phyloP scores from a whole-genome alignment of 2,329 filamentous ascomycete genomes.

The Knoxdaviesia capensis region DNA sequence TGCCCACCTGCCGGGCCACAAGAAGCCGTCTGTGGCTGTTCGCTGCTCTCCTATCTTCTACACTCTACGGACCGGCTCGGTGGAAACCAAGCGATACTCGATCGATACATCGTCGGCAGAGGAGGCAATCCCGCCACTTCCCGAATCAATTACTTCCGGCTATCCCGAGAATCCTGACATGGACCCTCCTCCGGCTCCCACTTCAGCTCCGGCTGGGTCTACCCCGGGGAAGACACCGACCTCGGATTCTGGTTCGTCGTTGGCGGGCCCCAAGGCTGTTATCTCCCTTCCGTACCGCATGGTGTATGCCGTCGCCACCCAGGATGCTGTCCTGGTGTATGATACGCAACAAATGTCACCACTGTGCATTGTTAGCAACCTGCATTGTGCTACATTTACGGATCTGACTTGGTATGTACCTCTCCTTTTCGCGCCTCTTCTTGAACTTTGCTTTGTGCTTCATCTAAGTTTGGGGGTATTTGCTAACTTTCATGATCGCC shows the following conservation, averaged over 20 bases:
- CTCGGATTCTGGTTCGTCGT: constrained; percentile 25
- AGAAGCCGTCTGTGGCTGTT: constrained; percentile 92
- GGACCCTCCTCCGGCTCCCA: constrained; percentile 59
- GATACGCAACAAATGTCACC: constrained; percentile 94
- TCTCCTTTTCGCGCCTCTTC: background rate
- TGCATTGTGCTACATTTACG: constrained; percentile 94
- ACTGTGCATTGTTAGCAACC: constrained; percentile 83
- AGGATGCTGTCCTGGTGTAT: constrained; percentile 86
- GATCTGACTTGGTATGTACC: constrained; percentile 71
- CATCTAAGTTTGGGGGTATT: background rate
- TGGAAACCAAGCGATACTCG: constrained; percentile 69
- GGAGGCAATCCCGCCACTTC: constrained; percentile 63
- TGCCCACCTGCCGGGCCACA: constrained; percentile 86
- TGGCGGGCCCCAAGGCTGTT: constrained; percentile 43
- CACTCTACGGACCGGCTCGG: constrained; percentile 47
- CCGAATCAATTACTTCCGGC: constrained; percentile 28
- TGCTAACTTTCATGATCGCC: background rate
- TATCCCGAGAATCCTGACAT: constrained; percentile 38
- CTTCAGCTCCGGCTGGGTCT: constrained; percentile 17
- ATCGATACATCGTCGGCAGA: constrained; percentile 84
- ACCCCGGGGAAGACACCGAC: no score
- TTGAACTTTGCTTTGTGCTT: background rate
- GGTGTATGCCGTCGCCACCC: constrained; percentile 90
- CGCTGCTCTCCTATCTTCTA: constrained; percentile 87
- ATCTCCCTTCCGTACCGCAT: constrained; percentile 85